Conservation (phyloP, 2,329 filamentous ascomycete species). For the Cladosporium sp. region DNA sequence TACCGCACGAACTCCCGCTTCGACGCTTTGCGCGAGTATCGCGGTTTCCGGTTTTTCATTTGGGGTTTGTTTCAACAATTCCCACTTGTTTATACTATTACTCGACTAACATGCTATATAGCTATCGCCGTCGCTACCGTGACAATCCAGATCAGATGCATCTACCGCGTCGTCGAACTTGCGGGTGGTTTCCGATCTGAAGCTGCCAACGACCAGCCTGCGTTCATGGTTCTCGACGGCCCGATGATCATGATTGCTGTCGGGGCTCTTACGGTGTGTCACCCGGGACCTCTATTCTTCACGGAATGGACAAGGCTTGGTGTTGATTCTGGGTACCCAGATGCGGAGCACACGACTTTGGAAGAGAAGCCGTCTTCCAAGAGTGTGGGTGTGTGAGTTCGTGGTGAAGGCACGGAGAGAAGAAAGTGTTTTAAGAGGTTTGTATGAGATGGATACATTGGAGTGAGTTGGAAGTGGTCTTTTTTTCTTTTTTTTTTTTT, state of each 20-base stretch:
- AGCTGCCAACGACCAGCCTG: slow-evolving; percentile 52
- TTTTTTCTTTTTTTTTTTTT: too few relatives aligned
- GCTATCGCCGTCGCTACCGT: background rate
- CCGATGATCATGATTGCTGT: slow-evolving; percentile 46
- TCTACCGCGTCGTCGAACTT: slow-evolving; percentile 67
- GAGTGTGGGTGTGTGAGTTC: background rate
- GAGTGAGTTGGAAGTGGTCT: too few relatives aligned
- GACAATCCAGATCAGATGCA: slow-evolving; percentile 61
- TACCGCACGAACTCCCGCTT: background rate
- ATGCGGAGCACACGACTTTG: background rate
- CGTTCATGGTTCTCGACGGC: slow-evolving; percentile 55
- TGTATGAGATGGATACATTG: background rate
- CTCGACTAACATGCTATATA: background rate
- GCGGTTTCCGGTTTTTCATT: background rate
- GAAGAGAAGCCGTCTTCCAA: background rate
- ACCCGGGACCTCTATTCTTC: background rate
- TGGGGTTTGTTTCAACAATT: background rate
- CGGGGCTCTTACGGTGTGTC: background rate
- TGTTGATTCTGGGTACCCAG: background rate
- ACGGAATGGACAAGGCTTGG: background rate
- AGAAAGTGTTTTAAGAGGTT: background rate
- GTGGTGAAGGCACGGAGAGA: background rate
- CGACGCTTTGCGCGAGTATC: background rate
- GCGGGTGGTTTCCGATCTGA: slow-evolving; percentile 62
- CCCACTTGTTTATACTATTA: background rate